A percentile compares a stretch with the other conserved stretches of the same genome.
Evolutionary conservation across 495 filamentous ascomycete species (phyloP).

Genomic region (Xylaria acuta): DNA sequence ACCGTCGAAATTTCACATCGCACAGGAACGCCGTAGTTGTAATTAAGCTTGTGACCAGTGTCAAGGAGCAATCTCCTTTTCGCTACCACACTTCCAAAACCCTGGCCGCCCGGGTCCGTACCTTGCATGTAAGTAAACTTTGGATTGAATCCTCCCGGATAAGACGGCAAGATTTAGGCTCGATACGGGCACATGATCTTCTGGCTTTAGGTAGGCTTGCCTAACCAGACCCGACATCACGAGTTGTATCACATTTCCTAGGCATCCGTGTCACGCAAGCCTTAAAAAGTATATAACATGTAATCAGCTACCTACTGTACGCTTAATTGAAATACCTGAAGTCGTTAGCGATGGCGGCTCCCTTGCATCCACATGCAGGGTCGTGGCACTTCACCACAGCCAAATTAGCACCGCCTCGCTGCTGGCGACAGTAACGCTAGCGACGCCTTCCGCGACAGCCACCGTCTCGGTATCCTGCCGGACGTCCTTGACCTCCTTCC

Average conservation of each 20-base stretch:
- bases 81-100: neutral
- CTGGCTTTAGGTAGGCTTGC: neutral
- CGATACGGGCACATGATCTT: neutral
- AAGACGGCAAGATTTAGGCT: neutral
- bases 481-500: conserved; percentile 36
- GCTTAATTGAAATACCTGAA: neutral
- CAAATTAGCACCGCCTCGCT: conserved; percentile 38
- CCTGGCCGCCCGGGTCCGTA: neutral
- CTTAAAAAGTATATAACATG: too few species aligned
- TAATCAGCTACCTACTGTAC: neutral
- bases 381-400: conserved; percentile 18
- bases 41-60: conserved; percentile 9
- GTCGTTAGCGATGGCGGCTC: neutral
- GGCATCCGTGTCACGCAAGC: neutral
- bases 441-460: conserved; percentile 29
- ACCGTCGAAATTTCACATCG: conserved; percentile 4
- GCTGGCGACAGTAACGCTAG: conserved; percentile 28
- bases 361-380: neutral
- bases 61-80: neutral
- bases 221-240: neutral
- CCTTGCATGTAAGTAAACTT: conserved; percentile 5
- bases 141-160: conserved; percentile 3
- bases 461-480: conserved; percentile 32
- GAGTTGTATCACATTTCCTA: neutral
- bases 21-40: neutral